phyloP scores from a whole-genome alignment of 2,329 filamentous ascomycete genomes.

The Colletotrichum sp. region DNA sequence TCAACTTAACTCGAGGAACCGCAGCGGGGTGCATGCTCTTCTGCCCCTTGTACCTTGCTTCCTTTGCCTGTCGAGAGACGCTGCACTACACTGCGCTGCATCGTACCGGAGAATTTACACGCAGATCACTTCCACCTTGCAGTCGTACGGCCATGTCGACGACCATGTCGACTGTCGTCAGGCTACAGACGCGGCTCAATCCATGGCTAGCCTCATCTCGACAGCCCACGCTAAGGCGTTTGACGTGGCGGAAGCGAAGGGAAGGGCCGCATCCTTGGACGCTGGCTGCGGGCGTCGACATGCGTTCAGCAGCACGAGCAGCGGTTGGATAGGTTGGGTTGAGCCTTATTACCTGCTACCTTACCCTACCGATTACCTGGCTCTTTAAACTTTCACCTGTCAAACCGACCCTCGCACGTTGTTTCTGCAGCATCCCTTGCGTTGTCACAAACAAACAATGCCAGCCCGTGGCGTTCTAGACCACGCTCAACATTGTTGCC shows the following conservation, averaged over 20 bases:
- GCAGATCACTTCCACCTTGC: neutral
- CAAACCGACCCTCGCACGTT: neutral
- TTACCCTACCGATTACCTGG: neutral
- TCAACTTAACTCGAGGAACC: neutral
- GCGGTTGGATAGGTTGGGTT: neutral
- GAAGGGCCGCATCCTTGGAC: neutral
- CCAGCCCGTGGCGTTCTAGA: neutral
- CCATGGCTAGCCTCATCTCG: neutral
- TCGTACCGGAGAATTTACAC: neutral
- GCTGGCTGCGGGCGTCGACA: slow-evolving; percentile 4
- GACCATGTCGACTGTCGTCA: neutral
- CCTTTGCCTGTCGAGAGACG: neutral
- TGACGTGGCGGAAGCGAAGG: neutral
- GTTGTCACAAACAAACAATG: neutral
- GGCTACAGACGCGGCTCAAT: neutral
- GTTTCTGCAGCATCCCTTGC: neutral
- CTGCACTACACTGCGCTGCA: neutral
- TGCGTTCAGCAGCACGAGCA: neutral
- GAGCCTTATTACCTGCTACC: neutral
- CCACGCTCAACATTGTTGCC: neutral
- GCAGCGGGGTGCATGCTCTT: neutral
- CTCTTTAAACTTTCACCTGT: neutral
- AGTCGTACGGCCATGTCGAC: neutral
- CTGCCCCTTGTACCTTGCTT: slow-evolving; percentile 6
- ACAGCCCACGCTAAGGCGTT: neutral